These are phyloP conservation scores for Xylariaceae sp. DNA, from an alignment of 2,329 filamentous ascomycete genomes.

Conservation along the genomic window DNA sequence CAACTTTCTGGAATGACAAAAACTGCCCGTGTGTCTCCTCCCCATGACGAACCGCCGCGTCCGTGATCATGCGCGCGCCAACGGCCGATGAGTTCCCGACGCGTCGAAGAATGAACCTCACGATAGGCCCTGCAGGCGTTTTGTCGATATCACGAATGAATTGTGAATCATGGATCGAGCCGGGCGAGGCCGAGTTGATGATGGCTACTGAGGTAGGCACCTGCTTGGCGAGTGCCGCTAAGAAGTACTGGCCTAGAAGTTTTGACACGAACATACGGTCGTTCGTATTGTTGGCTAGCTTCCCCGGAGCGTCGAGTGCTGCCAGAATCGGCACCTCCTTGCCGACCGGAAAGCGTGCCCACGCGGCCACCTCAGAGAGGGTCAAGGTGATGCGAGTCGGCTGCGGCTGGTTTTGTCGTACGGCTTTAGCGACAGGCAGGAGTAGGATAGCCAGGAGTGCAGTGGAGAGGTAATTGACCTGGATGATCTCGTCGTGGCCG, in stretches of 20 bases:
- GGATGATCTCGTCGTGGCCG: constrained; percentile 51
- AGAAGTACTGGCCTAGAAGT: constrained; percentile 39
- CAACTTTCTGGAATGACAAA: neutral
- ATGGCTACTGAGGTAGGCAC: constrained; percentile 27
- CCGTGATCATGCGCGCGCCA: constrained; percentile 20
- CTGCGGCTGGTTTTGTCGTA: neutral
- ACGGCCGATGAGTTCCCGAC: constrained; percentile 9
- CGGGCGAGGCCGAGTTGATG: constrained; percentile 19
- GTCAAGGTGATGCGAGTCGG: constrained; percentile 34
- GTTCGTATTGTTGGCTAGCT: constrained; percentile 18
- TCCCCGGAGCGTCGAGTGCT: constrained; percentile 11
- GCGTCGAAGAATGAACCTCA: neutral
- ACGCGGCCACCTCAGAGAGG: constrained; percentile 33
- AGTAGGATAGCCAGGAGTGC: constrained; percentile 54
- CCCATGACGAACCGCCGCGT: constrained; percentile 17
- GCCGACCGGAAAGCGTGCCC: constrained; percentile 26
- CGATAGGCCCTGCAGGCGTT: neutral
- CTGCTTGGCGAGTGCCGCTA: constrained; percentile 36
- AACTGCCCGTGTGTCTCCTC: constrained; percentile 22
- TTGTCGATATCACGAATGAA: constrained; percentile 3
- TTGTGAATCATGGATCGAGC: constrained; percentile 16
- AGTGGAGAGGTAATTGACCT: constrained; percentile 57
- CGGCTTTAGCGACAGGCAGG: constrained; percentile 53
- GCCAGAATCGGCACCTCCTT: constrained; percentile 16
- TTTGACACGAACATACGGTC: constrained; percentile 29